Base-by-base conservation (phyloP, 148 eudicot genomes). In the Rhododendron simsii region DNA sequence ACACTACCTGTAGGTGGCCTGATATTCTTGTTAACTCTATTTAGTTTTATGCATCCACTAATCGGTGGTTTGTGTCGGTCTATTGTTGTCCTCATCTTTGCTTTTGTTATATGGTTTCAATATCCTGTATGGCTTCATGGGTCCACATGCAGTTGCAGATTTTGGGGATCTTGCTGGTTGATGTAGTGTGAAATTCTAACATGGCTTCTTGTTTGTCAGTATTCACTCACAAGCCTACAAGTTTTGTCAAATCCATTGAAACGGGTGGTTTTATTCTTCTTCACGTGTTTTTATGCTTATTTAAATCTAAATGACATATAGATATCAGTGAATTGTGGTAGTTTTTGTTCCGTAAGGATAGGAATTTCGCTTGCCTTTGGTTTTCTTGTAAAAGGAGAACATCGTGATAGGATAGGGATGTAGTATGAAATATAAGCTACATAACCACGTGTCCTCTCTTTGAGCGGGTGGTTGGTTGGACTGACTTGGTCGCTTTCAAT, bases 21-120 rank as follows among this genome's bases (percentile, higher is more conserved):
- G 55, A 53, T 75, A 76, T 78, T 86, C 84, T 69, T 69, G 61
- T 69, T 11, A 75, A 86, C 83, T 77, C 39, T 65, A 23, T 63
- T 61, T 59, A 87, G 83, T 83, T 83, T 47, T 44, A 87, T 83
- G 53, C 78, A 79, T 87, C 88, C 86, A 87, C 79, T 78, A 59
- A 78, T 57, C 76, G 80, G 86, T 83, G 86, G 83, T 78, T 83
- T 78, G 82, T 77, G 20, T 55, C 20, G 7, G 14, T 61, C 44
- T 37, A 33, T 47, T 65, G 35, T 48, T 63, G 47, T 47, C 41
- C 11, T 48, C 23, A 20, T 35, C 33, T 65, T 35, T 10, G 0
- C 28, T 45, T 45, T 23, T 41, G 11, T 37, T 77, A 23, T 41
- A 82, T n/a, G 76, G 53, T 5, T 82, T 81, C 15, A 11, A n/a